Evolutionary conservation across 108 stramenopile species (phyloP).

Genomic region (Nitzschia sp.): DNA sequence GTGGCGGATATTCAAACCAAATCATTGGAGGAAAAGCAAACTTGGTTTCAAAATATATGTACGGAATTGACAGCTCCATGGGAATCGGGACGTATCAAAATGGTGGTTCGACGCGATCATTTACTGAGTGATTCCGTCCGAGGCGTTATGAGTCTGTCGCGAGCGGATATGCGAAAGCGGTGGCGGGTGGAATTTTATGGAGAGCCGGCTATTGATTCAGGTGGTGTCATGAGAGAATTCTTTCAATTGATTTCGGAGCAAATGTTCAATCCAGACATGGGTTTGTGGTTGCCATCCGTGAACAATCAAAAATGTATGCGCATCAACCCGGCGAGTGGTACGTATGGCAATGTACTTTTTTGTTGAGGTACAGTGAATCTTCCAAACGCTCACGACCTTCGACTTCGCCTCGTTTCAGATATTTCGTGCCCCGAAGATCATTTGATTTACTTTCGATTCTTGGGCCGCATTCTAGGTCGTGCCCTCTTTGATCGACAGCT

Average conservation of each 20-base stretch:
- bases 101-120: constrained; percentile 68
- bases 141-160: constrained; percentile 77
- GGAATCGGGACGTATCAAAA: constrained; percentile 87
- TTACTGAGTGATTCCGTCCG: constrained; percentile 82
- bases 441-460: constrained; percentile 94
- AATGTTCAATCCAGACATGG: constrained; percentile 96
- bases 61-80: constrained; percentile 61
- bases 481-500: constrained; percentile 97
- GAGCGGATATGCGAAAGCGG: constrained; percentile 90
- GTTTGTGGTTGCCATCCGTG: constrained; percentile 85
- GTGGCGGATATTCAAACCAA: constrained; percentile 62
- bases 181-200: constrained; percentile 94
- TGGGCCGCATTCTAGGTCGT: constrained; percentile 95
- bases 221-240: constrained; percentile 96
- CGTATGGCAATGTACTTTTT: too few relatives aligned
- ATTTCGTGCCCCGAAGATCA: constrained; percentile 92
- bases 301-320: constrained; percentile 94
- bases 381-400: too few relatives aligned
- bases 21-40: constrained; percentile 70
- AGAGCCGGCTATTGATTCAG: constrained; percentile 96
- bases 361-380: too few relatives aligned
- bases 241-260: constrained; percentile 87
- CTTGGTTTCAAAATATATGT: constrained; percentile 87
- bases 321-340: constrained; percentile 84
- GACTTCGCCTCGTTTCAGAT: constrained; percentile 23